A percentile compares a stretch with the other conserved stretches of the same genome.
phyloP scores from a whole-genome alignment of 2,329 filamentous ascomycete genomes.

The Fusarium sulawesiense region DNA sequence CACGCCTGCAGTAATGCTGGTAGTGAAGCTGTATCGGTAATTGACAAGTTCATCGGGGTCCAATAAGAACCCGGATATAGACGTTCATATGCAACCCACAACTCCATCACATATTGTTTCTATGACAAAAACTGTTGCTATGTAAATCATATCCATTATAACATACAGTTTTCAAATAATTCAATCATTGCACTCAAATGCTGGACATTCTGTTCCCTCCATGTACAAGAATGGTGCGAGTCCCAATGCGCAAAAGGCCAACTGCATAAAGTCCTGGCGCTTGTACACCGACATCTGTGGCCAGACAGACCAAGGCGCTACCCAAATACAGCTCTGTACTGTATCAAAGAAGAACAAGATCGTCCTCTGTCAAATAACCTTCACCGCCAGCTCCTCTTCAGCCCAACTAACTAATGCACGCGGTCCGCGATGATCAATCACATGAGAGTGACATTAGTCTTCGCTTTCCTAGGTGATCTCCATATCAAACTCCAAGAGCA shows the following conservation, averaged over 20 bases:
- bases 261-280: constrained; percentile 24
- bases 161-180: no score
- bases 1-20: constrained; percentile 4
- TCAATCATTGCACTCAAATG: neutral
- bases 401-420: constrained; percentile 36
- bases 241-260: constrained; percentile 1
- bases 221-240: constrained; percentile 6
- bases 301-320: constrained; percentile 29
- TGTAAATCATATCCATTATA: neutral
- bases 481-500: neutral
- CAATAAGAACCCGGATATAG: neutral
- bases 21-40: neutral
- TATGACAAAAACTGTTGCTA: neutral
- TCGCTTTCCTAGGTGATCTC: neutral
- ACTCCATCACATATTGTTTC: neutral
- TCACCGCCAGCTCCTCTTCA: constrained; percentile 40
- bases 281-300: constrained; percentile 35
- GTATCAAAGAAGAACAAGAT: constrained; percentile 24
- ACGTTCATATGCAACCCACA: neutral
- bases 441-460: neutral
- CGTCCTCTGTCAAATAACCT: neutral
- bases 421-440: constrained; percentile 31
- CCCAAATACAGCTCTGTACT: constrained; percentile 15
- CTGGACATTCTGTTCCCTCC: neutral
- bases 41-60: neutral